Evolutionary conservation across 2,329 filamentous ascomycete species (phyloP).

Genomic region (Trichoderma breve): DNA sequence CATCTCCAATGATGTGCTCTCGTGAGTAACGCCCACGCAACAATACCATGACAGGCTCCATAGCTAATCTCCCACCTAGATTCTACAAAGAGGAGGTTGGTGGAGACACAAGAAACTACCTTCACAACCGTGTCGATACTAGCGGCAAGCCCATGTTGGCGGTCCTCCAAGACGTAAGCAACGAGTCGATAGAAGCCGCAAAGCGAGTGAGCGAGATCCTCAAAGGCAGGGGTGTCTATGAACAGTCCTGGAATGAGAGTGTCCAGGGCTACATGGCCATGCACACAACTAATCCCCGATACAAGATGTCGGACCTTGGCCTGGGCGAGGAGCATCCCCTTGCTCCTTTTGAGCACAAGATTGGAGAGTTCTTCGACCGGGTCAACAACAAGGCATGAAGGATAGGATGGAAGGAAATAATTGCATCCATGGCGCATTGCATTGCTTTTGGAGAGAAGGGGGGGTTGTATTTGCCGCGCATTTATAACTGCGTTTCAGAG

Average conservation of each 20-base stretch:
- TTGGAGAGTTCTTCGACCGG: conserved; percentile 3
- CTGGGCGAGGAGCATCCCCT: conserved; percentile 2
- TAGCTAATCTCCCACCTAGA: not conserved
- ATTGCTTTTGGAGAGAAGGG: not conserved
- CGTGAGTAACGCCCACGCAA: not conserved
- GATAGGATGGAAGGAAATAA: not conserved
- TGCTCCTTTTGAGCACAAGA: conserved; percentile 5
- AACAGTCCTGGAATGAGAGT: not conserved
- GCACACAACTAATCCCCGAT: conserved; percentile 10
- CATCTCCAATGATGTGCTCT: not conserved
- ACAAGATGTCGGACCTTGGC: not conserved
- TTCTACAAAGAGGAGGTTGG: conserved; percentile 1
- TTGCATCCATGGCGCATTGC: conserved; percentile 4
- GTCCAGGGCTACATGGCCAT: conserved; percentile 4
- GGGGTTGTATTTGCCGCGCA: not conserved
- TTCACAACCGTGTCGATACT: not conserved
- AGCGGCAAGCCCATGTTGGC: not conserved
- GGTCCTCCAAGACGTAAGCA: not conserved
- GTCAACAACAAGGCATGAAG: not conserved
- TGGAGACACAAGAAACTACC: not conserved
- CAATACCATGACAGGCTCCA: not conserved
- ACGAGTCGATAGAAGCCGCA: not conserved
- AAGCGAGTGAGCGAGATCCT: not conserved
- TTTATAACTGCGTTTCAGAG: not conserved
- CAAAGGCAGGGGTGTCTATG: conserved; percentile 7